Evolutionary conservation across 2,329 filamentous ascomycete genomes (phyloP).

Genomic region (Didymella pomorum): DNA sequence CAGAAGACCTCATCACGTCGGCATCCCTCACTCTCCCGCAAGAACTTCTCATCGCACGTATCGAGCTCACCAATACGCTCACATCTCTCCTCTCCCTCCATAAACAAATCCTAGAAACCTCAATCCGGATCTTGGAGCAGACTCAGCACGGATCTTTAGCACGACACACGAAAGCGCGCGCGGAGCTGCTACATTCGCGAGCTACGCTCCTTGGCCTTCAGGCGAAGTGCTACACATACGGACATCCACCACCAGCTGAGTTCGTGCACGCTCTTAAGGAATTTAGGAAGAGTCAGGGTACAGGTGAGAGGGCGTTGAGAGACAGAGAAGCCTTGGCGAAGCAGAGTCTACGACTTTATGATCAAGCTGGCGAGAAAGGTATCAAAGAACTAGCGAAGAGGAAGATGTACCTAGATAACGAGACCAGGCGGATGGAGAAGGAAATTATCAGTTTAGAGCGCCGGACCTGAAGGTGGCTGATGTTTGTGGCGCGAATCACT

Average conservation of each 20-base stretch:
- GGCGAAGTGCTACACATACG: conserved; percentile 43
- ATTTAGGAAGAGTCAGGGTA: conserved; percentile 43
- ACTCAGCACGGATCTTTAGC: conserved; percentile 56
- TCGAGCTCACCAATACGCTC: conserved; percentile 46
- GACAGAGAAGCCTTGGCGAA: conserved; percentile 46
- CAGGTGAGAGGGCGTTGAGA: conserved; percentile 39
- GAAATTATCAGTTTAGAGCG: conserved; percentile 33
- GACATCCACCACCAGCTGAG: conserved; percentile 37
- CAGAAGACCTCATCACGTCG: conserved; percentile 19
- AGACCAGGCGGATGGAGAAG: conserved; percentile 44
- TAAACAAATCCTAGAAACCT: conserved; percentile 47
- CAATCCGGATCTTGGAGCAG: conserved; percentile 57
- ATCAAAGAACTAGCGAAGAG: conserved; percentile 52
- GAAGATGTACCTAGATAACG: conserved; percentile 48
- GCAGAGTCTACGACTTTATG: conserved; percentile 49
- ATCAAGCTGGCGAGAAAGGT: conserved; percentile 43
- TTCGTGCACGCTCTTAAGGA: conserved; percentile 43
- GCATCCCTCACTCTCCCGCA: conserved; percentile 31
- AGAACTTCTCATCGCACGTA: conserved; percentile 39
- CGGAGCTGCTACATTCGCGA: conserved; percentile 54
- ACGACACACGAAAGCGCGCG: conserved; percentile 52
- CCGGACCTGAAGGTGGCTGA: no score
- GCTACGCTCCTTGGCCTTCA: conserved; percentile 55
- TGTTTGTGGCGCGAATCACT: no score
- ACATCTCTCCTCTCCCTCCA: conserved; percentile 48